A percentile compares a stretch with the other conserved stretches of the same genome.
These are phyloP conservation scores for Xylariaceae sp. DNA, from an alignment of 2,329 filamentous ascomycete species.

Conservation along the genomic window DNA sequence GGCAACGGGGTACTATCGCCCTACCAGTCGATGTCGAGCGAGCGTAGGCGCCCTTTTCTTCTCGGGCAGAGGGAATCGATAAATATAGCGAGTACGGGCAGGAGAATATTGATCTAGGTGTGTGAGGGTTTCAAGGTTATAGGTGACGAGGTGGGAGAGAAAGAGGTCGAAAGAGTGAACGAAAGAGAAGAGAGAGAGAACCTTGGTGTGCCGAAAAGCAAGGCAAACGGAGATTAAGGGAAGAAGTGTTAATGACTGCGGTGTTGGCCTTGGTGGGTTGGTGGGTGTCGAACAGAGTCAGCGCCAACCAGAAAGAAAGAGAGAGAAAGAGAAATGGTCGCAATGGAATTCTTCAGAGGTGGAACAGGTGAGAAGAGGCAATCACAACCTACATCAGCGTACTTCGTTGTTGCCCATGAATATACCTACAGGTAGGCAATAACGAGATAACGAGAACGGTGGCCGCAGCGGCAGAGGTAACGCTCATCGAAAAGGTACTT, in stretches of 20 bases:
- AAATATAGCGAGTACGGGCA: constrained; percentile 12
- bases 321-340: not conserved
- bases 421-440: no score
- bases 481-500: no score
- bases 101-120: constrained; percentile 10
- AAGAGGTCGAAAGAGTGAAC: constrained; percentile 4
- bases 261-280: not conserved
- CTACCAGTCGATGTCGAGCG: not conserved
- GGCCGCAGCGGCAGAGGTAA: no score
- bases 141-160: constrained; percentile 8
- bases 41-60: not conserved
- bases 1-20: not conserved
- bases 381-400: not conserved
- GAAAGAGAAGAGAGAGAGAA: constrained; percentile 20
- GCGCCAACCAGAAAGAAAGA: no score
- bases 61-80: not conserved
- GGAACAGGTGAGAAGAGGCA: not conserved
- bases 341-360: not conserved
- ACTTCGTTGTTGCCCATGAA: no score
- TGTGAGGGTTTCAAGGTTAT: constrained; percentile 12
- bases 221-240: constrained; percentile 5
- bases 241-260: not conserved
- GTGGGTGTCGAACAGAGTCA: no score
- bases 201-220: constrained; percentile 19
- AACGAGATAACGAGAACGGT: no score